Evolutionary conservation across 2,329 filamentous ascomycete species (phyloP), one percentile per base, ranked within the genome.

Genomic region (Curvularia hawaiiensis): DNA sequence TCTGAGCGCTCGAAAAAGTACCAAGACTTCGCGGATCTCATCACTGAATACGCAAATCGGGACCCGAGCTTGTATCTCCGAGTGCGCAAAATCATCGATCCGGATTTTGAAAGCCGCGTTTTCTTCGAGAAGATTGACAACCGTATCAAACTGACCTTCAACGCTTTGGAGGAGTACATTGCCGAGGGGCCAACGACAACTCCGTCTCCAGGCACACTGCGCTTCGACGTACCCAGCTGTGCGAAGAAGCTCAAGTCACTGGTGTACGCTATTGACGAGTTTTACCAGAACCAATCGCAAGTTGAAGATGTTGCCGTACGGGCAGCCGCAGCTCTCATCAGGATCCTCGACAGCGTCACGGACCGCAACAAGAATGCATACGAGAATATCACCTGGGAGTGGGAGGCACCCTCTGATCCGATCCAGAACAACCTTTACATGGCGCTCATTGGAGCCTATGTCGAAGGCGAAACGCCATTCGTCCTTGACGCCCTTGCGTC

Each of bases 101-200:
- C 68, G 8, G 61, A 58, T n/a, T 77, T 76, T 50, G 69, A 72
- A 51, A 63, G 64, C n/a, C 62, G 68, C 4, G 67, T 72, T 7
- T 76, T 75, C 62, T 75, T 76, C 44, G 65, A 73, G 20, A 76
- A 76, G 53, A 67, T 76, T 43, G 67, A 71, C 20, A 66, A 61
- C 46, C 70, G 72, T 22, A 68, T 72, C 38, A 54, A 56, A 22
- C 59, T 60, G n/a, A 59, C 69, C 1, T 73, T 76, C 61, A 61
- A 64, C 14, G 69, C 65, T 4, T 48, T 76, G 48, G 68, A 73
- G 41, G 64, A 74, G 31, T 73, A 74, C 50, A 69, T 74, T 22
- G 56, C 54, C 9, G 52, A 68, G 35, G 72, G 72, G 3, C 66
- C 72, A 0, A 70, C 66, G 0, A 70, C 65, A 12, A 63, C 66